Conservation (phyloP, 2,329 filamentous ascomycete genomes). For the Claviceps arundinis region DNA sequence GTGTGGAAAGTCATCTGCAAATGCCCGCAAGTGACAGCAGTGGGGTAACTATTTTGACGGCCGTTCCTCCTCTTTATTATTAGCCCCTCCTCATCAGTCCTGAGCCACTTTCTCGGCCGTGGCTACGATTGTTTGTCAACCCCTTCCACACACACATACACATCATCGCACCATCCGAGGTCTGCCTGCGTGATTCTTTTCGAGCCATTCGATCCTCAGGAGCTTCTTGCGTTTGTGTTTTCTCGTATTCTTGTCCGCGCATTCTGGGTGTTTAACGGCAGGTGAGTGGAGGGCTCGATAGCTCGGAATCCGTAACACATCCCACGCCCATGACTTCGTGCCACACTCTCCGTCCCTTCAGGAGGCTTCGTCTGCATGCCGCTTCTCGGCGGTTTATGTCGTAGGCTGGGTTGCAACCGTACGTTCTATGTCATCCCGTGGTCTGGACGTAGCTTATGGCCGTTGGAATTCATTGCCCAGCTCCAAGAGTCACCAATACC, state of each 20-base stretch:
- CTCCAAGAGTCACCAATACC: not conserved
- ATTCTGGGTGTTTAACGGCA: not conserved
- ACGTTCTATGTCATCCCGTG: not conserved
- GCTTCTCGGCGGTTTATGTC: too few relatives aligned
- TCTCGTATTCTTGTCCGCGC: not conserved
- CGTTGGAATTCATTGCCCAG: not conserved
- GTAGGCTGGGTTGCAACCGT: not conserved
- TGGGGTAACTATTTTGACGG: not conserved
- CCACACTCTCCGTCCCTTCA: not conserved
- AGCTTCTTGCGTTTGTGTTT: not conserved
- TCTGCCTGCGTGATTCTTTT: not conserved
- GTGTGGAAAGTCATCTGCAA: not conserved
- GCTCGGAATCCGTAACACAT: not conserved
- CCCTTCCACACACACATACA: not conserved
- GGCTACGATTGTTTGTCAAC: not conserved
- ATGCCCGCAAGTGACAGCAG: not conserved
- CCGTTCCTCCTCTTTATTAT: not conserved
- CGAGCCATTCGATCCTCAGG: not conserved
- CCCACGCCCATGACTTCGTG: not conserved
- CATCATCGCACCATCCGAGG: not conserved
- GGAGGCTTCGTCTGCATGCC: not conserved
- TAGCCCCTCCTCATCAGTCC: not conserved
- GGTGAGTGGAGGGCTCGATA: not conserved
- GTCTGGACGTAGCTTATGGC: not conserved
- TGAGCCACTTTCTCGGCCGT: not conserved